These are phyloP conservation scores for Bipolaris zeicola DNA, from an alignment of 2,329 filamentous ascomycete genomes.

Conservation along the genomic window DNA sequence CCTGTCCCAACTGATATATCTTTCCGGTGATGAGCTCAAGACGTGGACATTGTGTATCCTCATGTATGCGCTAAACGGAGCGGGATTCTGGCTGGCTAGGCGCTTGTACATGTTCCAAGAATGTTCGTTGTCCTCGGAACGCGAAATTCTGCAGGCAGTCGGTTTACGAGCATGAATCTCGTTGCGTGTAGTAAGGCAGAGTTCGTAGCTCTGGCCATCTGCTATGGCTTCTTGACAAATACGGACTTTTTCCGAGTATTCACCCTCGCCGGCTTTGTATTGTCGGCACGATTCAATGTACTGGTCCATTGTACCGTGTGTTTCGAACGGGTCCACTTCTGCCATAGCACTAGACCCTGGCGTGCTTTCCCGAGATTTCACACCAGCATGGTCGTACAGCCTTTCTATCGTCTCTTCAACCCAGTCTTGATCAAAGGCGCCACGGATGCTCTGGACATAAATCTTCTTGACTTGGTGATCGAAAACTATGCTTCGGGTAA, in stretches of 20 bases:
- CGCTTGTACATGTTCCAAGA: slow-evolving; percentile 74
- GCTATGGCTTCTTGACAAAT: slow-evolving; percentile 73
- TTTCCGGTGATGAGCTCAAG: slow-evolving; percentile 84
- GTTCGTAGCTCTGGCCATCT: slow-evolving; percentile 81
- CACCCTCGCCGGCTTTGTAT: slow-evolving; percentile 17
- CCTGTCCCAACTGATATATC: slow-evolving; percentile 75
- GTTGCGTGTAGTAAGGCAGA: slow-evolving; percentile 81
- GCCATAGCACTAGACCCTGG: slow-evolving; percentile 34
- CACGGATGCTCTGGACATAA: slow-evolving; percentile 70
- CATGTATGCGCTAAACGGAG: slow-evolving; percentile 84
- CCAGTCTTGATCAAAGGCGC: slow-evolving; percentile 53
- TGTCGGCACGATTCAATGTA: slow-evolving; percentile 35
- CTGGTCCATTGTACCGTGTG: slow-evolving; percentile 30
- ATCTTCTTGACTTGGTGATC: slow-evolving; percentile 69
- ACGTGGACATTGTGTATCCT: slow-evolving; percentile 68
- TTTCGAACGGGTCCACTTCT: slow-evolving; percentile 40
- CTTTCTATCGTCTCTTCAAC: slow-evolving; percentile 46
- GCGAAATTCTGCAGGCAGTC: slow-evolving; percentile 30
- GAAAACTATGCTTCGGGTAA: slow-evolving; percentile 76
- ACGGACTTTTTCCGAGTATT: slow-evolving; percentile 70
- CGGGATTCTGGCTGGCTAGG: slow-evolving; percentile 74
- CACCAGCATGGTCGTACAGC: slow-evolving; percentile 38
- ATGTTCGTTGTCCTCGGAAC: slow-evolving; percentile 41
- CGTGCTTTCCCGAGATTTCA: slow-evolving; percentile 38
- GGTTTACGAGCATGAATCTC: slow-evolving; percentile 55